A percentile compares a stretch with the other conserved stretches of the same genome.
These are phyloP conservation scores for Leptodermis oblonga DNA, from an alignment of 257 asterid genomes.

Conservation along the genomic window DNA sequence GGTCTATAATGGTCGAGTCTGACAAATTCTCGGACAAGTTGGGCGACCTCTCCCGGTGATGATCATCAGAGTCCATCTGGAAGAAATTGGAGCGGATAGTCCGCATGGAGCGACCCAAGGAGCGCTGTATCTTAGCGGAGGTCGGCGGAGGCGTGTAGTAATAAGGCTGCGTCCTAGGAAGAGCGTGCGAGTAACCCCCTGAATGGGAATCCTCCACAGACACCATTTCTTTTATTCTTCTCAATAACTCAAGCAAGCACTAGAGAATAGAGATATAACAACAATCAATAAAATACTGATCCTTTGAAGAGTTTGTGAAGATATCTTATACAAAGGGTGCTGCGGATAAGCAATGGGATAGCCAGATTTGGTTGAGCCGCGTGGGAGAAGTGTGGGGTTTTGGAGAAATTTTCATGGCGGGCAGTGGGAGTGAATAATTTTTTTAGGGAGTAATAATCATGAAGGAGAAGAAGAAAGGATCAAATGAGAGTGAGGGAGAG, in stretches of 20 bases:
- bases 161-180: constrained; percentile 20
- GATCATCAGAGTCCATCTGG: constrained; percentile 24
- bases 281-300: too few relatives aligned
- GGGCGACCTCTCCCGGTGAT: constrained; percentile 24
- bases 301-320: background rate
- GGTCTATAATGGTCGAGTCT: constrained; percentile 62
- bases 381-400: constrained; percentile 6
- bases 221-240: constrained; percentile 23
- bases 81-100: constrained; percentile 58
- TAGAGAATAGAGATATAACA: too few relatives aligned
- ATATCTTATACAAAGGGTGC: background rate
- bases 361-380: background rate
- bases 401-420: constrained; percentile 9
- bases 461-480: background rate
- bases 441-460: background rate
- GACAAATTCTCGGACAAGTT: constrained; percentile 49
- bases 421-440: background rate
- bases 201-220: constrained; percentile 30
- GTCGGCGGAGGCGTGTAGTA: constrained; percentile 35
- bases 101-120: constrained; percentile 48
- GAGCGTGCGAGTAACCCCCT: constrained; percentile 12
- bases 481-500: constrained; percentile 6
- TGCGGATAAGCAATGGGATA: background rate
- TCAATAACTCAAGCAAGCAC: background rate
- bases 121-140: constrained; percentile 25